phyloP scores from a whole-genome alignment of 257 asterid species.

The Echites panduratus region DNA sequence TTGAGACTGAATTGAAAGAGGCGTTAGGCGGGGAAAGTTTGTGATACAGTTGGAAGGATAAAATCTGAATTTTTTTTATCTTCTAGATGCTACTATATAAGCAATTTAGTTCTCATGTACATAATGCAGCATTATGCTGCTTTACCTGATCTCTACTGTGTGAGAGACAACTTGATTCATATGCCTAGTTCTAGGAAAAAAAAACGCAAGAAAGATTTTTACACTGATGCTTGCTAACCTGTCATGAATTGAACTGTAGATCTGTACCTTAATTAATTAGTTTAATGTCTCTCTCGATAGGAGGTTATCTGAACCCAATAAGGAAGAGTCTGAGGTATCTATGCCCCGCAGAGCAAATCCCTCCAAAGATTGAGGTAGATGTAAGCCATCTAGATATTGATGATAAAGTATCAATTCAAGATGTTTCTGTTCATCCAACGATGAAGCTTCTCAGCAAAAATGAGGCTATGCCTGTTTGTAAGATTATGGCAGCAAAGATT shows the following conservation, averaged over 20 bases:
- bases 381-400: constrained; percentile 76
- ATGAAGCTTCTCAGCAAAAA: constrained; percentile 83
- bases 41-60: neutral
- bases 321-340: constrained; percentile 57
- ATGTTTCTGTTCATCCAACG: constrained; percentile 58
- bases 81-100: neutral
- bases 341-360: constrained; percentile 82
- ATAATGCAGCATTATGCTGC: no score
- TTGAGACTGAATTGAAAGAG: neutral
- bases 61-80: neutral
- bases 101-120: neutral
- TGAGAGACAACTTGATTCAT: neutral
- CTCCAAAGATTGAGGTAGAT: constrained; percentile 79
- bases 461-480: constrained; percentile 71
- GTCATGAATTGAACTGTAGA: neutral
- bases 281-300: constrained; percentile 30
- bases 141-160: neutral
- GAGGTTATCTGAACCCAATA: constrained; percentile 53
- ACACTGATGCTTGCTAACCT: neutral
- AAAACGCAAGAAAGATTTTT: no score
- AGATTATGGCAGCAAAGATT: constrained; percentile 44
- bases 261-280: neutral
- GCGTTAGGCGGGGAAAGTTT: no score
- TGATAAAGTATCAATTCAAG: constrained; percentile 54
- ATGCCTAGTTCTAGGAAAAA: no score